Evolutionary conservation across 1,284 basidiomycete species (phyloP).

Genomic region (Irpex sp.): DNA sequence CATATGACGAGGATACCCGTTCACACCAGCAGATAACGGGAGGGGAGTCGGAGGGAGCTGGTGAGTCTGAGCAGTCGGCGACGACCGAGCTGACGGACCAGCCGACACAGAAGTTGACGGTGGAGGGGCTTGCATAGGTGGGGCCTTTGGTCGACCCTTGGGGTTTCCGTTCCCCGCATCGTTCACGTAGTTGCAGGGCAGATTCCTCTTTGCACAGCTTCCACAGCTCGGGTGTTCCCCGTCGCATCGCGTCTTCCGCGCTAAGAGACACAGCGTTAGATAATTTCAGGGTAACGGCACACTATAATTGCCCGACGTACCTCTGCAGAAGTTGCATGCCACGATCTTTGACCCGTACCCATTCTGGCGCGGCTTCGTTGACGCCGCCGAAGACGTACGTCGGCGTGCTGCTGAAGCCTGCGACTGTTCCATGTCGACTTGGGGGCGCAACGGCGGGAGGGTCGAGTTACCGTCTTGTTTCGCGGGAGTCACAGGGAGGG

Average conservation of each 20-base stretch:
- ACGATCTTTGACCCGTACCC: constrained; percentile 79
- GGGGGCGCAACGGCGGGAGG: constrained; percentile 16
- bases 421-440: constrained; percentile 26
- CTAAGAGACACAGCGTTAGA: constrained; percentile 32
- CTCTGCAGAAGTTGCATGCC: constrained; percentile 80
- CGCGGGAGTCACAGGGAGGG: constrained; percentile 40
- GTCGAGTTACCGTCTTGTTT: constrained; percentile 16
- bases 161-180: constrained; percentile 40
- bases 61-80: constrained; percentile 43
- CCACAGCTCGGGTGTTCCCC: constrained; percentile 75
- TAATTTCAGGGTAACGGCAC: constrained; percentile 8
- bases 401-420: constrained; percentile 33
- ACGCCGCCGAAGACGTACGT: constrained; percentile 65
- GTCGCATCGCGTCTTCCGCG: constrained; percentile 82
- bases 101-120: constrained; percentile 12
- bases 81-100: constrained; percentile 27
- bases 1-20: constrained; percentile 19
- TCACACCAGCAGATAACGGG: constrained; percentile 21
- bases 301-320: constrained; percentile 37
- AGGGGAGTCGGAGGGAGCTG: constrained; percentile 27
- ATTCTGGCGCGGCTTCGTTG: constrained; percentile 55
- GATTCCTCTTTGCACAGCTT: constrained; percentile 67
- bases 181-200: constrained; percentile 77
- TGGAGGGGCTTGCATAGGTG: neutral
- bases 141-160: constrained; percentile 17